These are phyloP conservation scores for Ilex aquifolium DNA, from an alignment of 257 asterid species.

Conservation along the genomic window DNA sequence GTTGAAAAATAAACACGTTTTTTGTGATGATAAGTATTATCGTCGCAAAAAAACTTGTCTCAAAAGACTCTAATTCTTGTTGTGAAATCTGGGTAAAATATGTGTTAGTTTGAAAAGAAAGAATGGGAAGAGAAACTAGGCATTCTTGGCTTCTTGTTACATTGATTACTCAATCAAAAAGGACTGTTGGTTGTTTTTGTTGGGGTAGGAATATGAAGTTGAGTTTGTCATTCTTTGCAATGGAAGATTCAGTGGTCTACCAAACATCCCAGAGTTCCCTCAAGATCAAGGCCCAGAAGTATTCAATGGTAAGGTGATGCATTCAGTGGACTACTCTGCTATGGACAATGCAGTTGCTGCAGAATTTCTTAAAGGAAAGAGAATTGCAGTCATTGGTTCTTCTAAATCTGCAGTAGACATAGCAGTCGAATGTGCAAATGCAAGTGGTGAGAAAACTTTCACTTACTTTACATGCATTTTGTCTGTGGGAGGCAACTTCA, in stretches of 20 bases:
- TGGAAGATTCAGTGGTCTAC: constrained; percentile 69
- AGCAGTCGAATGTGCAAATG: constrained; percentile 35
- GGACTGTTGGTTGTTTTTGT: neutral
- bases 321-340: constrained; percentile 47
- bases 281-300: constrained; percentile 42
- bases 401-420: constrained; percentile 54
- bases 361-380: constrained; percentile 47
- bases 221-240: constrained; percentile 54
- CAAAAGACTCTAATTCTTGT: too few species aligned
- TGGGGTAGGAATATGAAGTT: constrained; percentile 38
- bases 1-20: too few species aligned
- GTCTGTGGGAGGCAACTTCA: too few species aligned
- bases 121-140: too few species aligned
- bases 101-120: too few species aligned
- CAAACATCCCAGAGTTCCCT: constrained; percentile 47
- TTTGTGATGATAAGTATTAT: too few species aligned
- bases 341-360: constrained; percentile 47
- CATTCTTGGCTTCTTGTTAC: too few species aligned
- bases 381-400: constrained; percentile 43
- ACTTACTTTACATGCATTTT: too few species aligned
- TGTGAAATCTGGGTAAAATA: too few species aligned
- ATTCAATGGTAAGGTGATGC: constrained; percentile 53
- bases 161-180: too few species aligned
- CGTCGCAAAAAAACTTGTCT: too few species aligned
- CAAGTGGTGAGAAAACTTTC: constrained; percentile 31